Conservation (phyloP, 2,329 filamentous ascomycete genomes). For the Trichoderma aggressivum region DNA sequence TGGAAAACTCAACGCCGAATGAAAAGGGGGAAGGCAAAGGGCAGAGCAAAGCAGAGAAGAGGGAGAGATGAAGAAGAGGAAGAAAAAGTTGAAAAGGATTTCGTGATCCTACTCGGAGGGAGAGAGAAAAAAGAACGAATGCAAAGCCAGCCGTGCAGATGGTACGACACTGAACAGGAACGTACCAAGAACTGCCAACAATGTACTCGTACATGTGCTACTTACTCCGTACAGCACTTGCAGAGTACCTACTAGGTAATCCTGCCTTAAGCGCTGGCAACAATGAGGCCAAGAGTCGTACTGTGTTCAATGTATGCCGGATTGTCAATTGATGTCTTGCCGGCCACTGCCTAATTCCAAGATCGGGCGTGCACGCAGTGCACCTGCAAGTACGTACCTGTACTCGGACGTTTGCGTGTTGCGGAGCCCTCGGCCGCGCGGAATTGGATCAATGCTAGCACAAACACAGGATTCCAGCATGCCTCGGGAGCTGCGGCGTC, state of each 20-base stretch:
- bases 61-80: background rate
- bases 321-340: background rate
- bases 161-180: background rate
- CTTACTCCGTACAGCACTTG: background rate
- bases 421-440: conserved; percentile 8
- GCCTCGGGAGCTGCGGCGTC: conserved; percentile 16
- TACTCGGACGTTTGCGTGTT: conserved; percentile 8
- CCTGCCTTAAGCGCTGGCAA: background rate
- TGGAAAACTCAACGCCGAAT: background rate
- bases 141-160: background rate
- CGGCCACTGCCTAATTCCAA: background rate
- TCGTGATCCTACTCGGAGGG: background rate
- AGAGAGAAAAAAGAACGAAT: background rate
- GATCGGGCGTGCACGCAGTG: background rate
- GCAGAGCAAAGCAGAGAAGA: background rate
- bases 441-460: background rate
- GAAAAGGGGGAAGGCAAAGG: background rate
- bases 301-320: too few relatives aligned
- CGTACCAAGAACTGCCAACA: background rate
- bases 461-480: conserved; percentile 3
- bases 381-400: too few relatives aligned
- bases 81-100: background rate
- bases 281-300: background rate
- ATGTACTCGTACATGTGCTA: background rate
- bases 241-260: background rate